Evolutionary conservation across 208 protist genomes (phyloP).

Genomic region (Trypanosomatidae sp.): DNA sequence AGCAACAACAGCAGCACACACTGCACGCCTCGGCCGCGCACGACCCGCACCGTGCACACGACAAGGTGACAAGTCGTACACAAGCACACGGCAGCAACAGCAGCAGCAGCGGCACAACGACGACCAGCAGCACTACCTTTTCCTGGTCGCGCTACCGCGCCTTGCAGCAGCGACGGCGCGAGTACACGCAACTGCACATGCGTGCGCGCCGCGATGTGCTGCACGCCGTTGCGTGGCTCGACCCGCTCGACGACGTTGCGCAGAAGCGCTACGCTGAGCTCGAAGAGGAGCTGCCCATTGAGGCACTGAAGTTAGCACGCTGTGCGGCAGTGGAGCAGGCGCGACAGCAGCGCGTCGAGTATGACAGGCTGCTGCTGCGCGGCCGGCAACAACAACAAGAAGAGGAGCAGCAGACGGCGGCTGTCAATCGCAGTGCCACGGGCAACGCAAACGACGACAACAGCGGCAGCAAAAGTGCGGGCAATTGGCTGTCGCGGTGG

Average conservation of each 20-base stretch:
- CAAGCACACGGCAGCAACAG: no score
- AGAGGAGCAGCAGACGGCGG: not conserved
- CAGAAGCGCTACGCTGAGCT: conserved; percentile 10
- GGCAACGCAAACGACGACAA: no score
- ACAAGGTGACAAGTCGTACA: no score
- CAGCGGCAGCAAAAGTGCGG: no score
- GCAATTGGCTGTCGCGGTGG: no score
- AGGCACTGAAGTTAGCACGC: conserved; percentile 39
- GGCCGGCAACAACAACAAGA: not conserved
- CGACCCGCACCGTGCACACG: no score
- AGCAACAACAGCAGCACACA: conserved; percentile 1
- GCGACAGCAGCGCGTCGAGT: conserved; percentile 14
- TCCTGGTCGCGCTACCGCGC: conserved; percentile 27
- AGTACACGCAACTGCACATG: conserved; percentile 31
- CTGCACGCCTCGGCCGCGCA: no score
- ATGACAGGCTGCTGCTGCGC: conserved; percentile 9
- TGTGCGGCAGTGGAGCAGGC: conserved; percentile 21
- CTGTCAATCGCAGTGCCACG: no score
- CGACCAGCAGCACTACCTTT: no score
- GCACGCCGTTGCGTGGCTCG: conserved; percentile 15
- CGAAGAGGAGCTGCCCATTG: conserved; percentile 41
- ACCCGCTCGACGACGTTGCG: conserved; percentile 18
- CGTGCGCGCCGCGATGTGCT: conserved; percentile 13
- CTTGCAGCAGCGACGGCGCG: conserved; percentile 18
- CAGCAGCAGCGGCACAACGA: no score